Base-by-base conservation (phyloP, 2,329 filamentous ascomycete genomes). In the Aspergillus pseudoglaucus region DNA sequence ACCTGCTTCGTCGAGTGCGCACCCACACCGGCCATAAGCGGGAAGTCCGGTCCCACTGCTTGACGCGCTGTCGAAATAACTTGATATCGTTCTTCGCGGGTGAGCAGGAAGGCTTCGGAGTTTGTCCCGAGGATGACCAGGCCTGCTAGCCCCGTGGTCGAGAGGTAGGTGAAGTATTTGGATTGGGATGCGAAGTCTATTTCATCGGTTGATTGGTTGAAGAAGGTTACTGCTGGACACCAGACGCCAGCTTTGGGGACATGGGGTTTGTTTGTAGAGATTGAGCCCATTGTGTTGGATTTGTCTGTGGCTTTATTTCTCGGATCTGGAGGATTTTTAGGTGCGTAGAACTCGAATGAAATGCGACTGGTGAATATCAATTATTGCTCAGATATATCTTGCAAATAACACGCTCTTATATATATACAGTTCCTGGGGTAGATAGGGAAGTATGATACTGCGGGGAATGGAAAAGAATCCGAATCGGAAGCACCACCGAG, bases 1-100 rank as follows among this genome's bases (percentile, higher is more conserved):
- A 80, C 79, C 65, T 86, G 82, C 53, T 75, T 75, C 2, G 80
- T 85, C 14, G 80, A 84, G 63, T 85, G 82, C 0, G 78, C 81
- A 15, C 81, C 76, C 6, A 82, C 79, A 30, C 83, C 83, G 3
- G 79, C 80, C 72, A 83, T 83, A 59, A 84, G 72, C 25, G 80
- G 80, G 58, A 72, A 81, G 18, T 67, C 65, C 1, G 75, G 71
- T 0, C 76, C 76, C 12, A 78, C 74, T n/a, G 77, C 75, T 32
- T 62, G 59, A 32, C 80, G 71, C 44, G 83, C 83, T 9, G 77
- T 70, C 23, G 69, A 62, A 20, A 87, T 73, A n/a, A 85, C 73
- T 37, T 72, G 69, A 42, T 68, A 69, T 48, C 81, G 74, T 64
- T 84, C 81, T 54, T 80, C 75, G n/a, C 78, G 77, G 10, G 79